Evolutionary conservation across 306 rosid species (phyloP).

Genomic region (Biancaea sappan): DNA sequence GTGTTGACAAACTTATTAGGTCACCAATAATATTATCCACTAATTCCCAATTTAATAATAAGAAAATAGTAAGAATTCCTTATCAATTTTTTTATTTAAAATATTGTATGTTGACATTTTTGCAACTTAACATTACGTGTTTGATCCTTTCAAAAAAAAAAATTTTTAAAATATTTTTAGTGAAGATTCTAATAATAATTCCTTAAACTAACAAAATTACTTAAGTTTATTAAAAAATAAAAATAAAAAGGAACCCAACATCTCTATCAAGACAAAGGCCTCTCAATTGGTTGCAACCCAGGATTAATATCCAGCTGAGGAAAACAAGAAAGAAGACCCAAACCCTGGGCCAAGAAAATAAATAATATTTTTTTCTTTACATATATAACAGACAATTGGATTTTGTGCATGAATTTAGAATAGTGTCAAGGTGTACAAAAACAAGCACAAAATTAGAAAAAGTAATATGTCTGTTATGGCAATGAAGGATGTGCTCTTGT

Average conservation of each 20-base stretch:
- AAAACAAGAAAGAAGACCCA: background rate
- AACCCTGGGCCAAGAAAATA: slow-evolving; percentile 9
- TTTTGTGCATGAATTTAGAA: slow-evolving; percentile 2
- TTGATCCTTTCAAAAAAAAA: no score
- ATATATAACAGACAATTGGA: slow-evolving; percentile 1
- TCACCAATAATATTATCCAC: no score
- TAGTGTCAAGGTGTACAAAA: slow-evolving; percentile 25
- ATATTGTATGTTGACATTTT: no score
- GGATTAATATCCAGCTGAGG: background rate
- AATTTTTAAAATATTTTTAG: no score
- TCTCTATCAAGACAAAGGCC: background rate
- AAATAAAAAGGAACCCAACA: background rate
- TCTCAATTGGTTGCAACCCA: background rate
- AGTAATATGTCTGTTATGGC: slow-evolving; percentile 36
- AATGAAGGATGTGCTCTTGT: slow-evolving; percentile 36
- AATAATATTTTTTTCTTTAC: background rate
- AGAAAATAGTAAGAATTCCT: no score
- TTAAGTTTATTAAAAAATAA: background rate
- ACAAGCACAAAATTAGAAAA: slow-evolving; percentile 30
- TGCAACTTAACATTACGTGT: no score
- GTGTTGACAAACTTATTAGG: no score
- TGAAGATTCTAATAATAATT: no score
- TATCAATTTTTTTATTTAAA: no score
- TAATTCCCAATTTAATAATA: no score
- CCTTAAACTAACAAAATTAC: no score